phyloP scores from a whole-genome alignment of 2,329 filamentous ascomycete species.

The Zarea fungicola region DNA sequence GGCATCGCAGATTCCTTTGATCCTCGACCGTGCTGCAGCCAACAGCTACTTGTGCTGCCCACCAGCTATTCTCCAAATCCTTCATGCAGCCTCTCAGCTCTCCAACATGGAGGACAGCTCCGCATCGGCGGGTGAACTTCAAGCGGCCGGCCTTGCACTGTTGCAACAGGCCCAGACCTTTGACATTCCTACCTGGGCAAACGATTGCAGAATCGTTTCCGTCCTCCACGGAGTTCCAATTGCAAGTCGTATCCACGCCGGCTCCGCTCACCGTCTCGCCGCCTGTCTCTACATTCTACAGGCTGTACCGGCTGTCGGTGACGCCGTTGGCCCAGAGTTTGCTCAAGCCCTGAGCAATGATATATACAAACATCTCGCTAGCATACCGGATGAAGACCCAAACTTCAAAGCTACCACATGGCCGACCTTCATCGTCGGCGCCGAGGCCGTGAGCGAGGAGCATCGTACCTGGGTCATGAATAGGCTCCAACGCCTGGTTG shows the following conservation, averaged over 20 bases:
- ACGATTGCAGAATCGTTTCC: constrained; percentile 29
- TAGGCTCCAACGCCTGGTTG: constrained; percentile 35
- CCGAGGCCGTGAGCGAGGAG: constrained; percentile 38
- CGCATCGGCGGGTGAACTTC: constrained; percentile 24
- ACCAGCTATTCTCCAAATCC: constrained; percentile 38
- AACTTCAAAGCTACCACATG: constrained; percentile 53
- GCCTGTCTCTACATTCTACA: constrained; percentile 43
- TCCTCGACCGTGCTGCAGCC: constrained; percentile 35
- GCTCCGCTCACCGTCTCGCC: constrained; percentile 37
- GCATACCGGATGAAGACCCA: constrained; percentile 42
- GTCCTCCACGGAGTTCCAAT: constrained; percentile 30
- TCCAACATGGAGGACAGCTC: constrained; percentile 25
- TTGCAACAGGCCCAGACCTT: constrained; percentile 34
- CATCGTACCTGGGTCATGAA: constrained; percentile 45
- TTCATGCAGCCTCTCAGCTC: constrained; percentile 38
- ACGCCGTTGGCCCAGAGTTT: constrained; percentile 23
- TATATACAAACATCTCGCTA: constrained; percentile 41
- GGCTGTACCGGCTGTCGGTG: constrained; percentile 27
- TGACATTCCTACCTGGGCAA: constrained; percentile 38
- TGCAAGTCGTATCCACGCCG: constrained; percentile 35
- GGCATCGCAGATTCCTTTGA: constrained; percentile 30
- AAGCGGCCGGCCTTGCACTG: constrained; percentile 28
- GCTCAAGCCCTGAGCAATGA: constrained; percentile 36
- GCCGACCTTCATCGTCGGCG: constrained; percentile 53
- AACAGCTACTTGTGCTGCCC: constrained; percentile 45